These are phyloP conservation scores for Lactarius vividus DNA, from an alignment of 768 basidiomycete species.

Conservation along the genomic window DNA sequence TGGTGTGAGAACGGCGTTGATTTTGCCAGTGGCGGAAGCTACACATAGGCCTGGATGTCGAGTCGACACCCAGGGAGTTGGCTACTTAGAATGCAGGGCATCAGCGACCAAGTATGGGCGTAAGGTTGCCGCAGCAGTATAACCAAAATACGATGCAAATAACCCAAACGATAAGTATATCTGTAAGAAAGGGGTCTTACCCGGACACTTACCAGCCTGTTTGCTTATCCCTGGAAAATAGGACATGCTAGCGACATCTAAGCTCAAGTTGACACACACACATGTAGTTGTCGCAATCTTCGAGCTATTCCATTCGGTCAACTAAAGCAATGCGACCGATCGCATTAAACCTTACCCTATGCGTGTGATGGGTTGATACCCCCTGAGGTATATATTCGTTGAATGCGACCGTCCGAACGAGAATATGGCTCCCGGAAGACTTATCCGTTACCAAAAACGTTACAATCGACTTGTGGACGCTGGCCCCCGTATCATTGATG, in stretches of 20 bases:
- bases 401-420: not conserved
- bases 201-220: not conserved
- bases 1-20: not conserved
- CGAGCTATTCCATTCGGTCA: not conserved
- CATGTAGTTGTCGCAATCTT: not conserved
- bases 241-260: not conserved
- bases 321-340: not conserved
- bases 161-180: not conserved
- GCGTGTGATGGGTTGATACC: not conserved
- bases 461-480: not conserved
- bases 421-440: not conserved
- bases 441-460: not conserved
- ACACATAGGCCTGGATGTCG: not conserved
- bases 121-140: not conserved
- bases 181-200: not conserved
- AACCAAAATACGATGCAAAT: not conserved
- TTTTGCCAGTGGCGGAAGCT: not conserved
- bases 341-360: not conserved
- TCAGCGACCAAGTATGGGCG: not conserved
- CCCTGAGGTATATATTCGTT: not conserved
- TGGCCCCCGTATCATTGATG: constrained; percentile 1
- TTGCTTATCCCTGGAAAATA: not conserved
- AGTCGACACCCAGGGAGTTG: not conserved
- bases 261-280: not conserved
- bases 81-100: not conserved